A percentile compares a stretch with the other conserved stretches of the same genome.
Evolutionary conservation across 208 protist genomes (phyloP).

Genomic region (Novymonas esmeraldas): DNA sequence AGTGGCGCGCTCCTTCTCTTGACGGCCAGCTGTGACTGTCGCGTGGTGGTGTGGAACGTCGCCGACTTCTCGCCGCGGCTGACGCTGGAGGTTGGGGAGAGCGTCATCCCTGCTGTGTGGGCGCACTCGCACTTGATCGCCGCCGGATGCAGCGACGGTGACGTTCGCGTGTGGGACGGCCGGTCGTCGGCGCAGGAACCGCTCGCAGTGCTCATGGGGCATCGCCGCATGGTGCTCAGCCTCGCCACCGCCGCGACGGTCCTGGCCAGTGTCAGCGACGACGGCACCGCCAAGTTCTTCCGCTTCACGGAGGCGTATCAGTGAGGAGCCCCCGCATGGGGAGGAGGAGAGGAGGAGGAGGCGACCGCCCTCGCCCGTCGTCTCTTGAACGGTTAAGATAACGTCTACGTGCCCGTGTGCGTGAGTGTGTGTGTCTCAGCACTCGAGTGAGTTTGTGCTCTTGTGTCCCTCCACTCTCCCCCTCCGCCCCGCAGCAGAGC

Average conservation of each 20-base stretch:
- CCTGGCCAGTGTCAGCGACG: slow-evolving; percentile 71
- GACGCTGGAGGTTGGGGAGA: slow-evolving; percentile 69
- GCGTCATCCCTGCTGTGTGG: slow-evolving; percentile 83
- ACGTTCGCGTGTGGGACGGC: slow-evolving; percentile 84
- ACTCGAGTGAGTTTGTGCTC: no score
- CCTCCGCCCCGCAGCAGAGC: no score
- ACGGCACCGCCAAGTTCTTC: slow-evolving; percentile 73
- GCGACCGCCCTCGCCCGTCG: background rate
- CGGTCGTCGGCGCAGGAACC: slow-evolving; percentile 58
- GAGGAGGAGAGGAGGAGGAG: background rate
- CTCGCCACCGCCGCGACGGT: slow-evolving; percentile 32
- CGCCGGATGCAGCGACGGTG: slow-evolving; percentile 83
- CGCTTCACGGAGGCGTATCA: slow-evolving; percentile 17
- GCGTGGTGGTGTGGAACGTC: slow-evolving; percentile 80
- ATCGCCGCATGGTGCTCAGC: slow-evolving; percentile 82
- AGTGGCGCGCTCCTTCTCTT: slow-evolving; percentile 52
- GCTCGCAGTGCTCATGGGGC: slow-evolving; percentile 58
- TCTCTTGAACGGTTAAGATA: slow-evolving; percentile 8
- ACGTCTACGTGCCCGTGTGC: background rate
- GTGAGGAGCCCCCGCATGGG: background rate
- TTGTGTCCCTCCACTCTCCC: no score
- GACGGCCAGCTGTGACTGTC: slow-evolving; percentile 81
- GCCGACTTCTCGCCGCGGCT: slow-evolving; percentile 62
- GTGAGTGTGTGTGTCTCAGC: background rate
- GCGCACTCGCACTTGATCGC: slow-evolving; percentile 42